Evolutionary conservation across 371 early-diverging fungal genomes (phyloP), one percentile per base, ranked within the genome.

Genomic region (Mortierella polycephala): DNA sequence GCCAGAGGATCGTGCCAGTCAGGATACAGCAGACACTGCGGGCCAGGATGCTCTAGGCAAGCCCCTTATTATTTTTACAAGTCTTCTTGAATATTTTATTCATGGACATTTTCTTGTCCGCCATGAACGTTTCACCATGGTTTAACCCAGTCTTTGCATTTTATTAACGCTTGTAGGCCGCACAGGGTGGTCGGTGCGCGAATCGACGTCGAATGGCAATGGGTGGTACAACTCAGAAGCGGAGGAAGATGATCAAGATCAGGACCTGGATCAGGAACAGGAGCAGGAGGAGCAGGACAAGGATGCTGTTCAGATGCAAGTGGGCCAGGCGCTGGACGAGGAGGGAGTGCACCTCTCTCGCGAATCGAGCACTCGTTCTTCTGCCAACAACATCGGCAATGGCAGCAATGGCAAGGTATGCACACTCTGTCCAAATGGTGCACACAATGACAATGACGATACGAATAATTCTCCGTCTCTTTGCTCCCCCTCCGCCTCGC

Each of bases 151-250:
- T 20, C 54, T 23, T 21, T 47, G 49, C 2, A 9, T 14, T 16
- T 50, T 7, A 6, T 7, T 16, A 14, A 9, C 10, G 1, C 23
- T 14, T 9, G 10, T 62, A 75, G 75, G 75, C 23, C 76, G 55
- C 11, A 51, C 54, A 42, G 65, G 62, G 39, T 77, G 77, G 77
- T 77, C 77, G 72, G 77, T 72, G 68, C 77, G 77, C 37, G 57
- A 77, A 51, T 77, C 77, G 40, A 77, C 77, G 5, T 71, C 71
- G 42, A 77, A 77, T 47, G 77, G 77, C 52, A 77, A 77, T 39
- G 77, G 72, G 18, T 77, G 77, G 77, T 77, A 77, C 59, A 77
- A 71, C 47, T 77, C 77, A 11, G 77, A 77, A 23, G 72, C 69
- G 2, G 77, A 77, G 62, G 77, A 77, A 5, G 77, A 77, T 47